These are phyloP conservation scores for Apiotrichum porosum DNA, from an alignment of 1,284 basidiomycete species.

Conservation along the genomic window DNA sequence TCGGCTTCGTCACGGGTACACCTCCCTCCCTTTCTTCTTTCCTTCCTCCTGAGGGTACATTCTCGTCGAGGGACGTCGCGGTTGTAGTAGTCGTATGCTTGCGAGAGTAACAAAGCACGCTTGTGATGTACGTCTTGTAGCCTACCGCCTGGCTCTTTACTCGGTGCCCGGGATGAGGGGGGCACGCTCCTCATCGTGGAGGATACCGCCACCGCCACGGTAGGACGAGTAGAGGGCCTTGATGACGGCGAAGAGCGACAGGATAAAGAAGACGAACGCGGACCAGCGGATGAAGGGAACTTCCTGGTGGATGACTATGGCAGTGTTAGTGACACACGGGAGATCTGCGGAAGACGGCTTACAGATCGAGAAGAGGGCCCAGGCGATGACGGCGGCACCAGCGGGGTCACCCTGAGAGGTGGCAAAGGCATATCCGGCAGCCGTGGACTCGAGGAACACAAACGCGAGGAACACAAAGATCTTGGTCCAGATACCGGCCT, in stretches of 20 bases:
- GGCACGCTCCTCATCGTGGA: conserved; percentile 79
- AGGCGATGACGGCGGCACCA: conserved; percentile 47
- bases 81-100: background rate
- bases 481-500: conserved; percentile 82
- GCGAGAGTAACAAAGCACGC: too few relatives aligned
- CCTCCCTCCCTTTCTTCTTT: too few relatives aligned
- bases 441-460: conserved; percentile 92
- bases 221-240: conserved; percentile 54
- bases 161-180: conserved; percentile 55
- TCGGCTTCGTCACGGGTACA: too few relatives aligned
- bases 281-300: conserved; percentile 79
- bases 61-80: background rate
- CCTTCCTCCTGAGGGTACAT: too few relatives aligned
- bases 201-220: conserved; percentile 49
- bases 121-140: too few relatives aligned
- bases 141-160: conserved; percentile 1
- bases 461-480: conserved; percentile 82
- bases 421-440: conserved; percentile 85
- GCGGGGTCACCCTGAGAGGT: conserved; percentile 74
- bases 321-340: conserved; percentile 11
- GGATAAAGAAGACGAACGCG: conserved; percentile 76
- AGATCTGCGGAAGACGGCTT: conserved; percentile 6
- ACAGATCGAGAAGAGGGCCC: conserved; percentile 48
- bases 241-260: conserved; percentile 75
- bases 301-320: conserved; percentile 56